Conservation (phyloP, 306 rosid genomes). For the Senna siamea region DNA sequence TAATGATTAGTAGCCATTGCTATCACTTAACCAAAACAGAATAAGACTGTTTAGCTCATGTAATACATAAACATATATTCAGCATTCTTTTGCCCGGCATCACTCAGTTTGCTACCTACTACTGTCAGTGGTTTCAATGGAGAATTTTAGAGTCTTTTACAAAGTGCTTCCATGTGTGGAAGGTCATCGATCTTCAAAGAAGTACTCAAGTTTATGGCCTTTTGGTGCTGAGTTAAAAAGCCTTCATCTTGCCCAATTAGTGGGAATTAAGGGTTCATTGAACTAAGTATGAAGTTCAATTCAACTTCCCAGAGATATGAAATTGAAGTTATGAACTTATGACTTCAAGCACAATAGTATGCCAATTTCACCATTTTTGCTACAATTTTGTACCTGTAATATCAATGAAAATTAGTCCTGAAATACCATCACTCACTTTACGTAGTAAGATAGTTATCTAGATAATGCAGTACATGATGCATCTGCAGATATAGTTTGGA, state of each 20-base stretch:
- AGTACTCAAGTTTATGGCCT: slow-evolving; percentile 24
- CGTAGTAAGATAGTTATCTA: background rate
- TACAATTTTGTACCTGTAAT: background rate
- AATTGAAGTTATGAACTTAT: background rate
- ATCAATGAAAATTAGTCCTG: background rate
- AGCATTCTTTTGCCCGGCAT: background rate
- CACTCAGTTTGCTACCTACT: slow-evolving; percentile 29
- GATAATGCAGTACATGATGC: background rate
- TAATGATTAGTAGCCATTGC: background rate
- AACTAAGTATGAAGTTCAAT: background rate
- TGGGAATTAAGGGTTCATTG: background rate
- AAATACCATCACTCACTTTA: background rate
- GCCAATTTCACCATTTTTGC: background rate
- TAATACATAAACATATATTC: background rate
- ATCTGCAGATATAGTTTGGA: background rate
- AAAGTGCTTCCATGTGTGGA: slow-evolving; percentile 27
- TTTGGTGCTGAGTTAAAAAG: background rate
- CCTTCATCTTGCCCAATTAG: background rate
- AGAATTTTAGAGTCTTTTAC: slow-evolving; percentile 14
- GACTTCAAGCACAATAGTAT: background rate
- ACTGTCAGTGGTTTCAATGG: background rate
- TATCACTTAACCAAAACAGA: background rate
- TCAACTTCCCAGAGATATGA: background rate
- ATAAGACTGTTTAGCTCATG: background rate
- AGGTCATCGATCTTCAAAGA: background rate